Evolutionary conservation across 2,329 filamentous ascomycete species (phyloP), one percentile per base, ranked within the genome.

Genomic region (Ceratocystis albifundus): DNA sequence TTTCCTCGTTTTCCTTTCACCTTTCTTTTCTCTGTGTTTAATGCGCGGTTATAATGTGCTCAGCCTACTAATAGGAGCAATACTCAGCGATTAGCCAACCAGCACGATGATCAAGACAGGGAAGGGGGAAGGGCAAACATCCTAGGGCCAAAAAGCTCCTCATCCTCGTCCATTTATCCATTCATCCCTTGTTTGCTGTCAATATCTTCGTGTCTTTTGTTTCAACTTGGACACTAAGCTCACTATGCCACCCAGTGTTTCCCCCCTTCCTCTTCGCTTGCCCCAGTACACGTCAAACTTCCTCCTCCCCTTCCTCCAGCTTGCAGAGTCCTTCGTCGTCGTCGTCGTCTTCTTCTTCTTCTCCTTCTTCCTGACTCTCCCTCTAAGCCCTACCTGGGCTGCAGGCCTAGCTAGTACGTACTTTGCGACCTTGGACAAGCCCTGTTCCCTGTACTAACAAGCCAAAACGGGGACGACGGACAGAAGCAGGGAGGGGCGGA

Each of bases 41-140:
- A 59, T 59, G 28, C 22, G 28, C 53, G 17, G 53, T 32, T 36
- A 59, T 59, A 59, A 59, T 59, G 53, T 59, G 53, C 53, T 59
- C 53, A 59, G 7, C 53, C 28, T 28, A 36, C 53, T 57, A 32
- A 8, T 20, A 57, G 53, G 22, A 57, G 17, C 53, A 30, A 22
- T 7, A 57, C 17, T 41, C 36, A 12, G 8, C 25, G 32, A 30
- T 25, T 30, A 59, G 53, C 53, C 53, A 59, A 41, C 10, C 28
- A 30, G 28, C 12, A 5, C 28, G 28, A 3, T 25, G 53, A 59
- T 59, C 53, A 36, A 20, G 53, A 8, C 48, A 5, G 25, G 48
- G 10, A 53, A 10, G 48, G 22, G 25, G 48, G 10, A 53, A 10
- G 48, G 22, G 20, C 48, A 20, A 32, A 32, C 30, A 32, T 8